phyloP scores from a whole-genome alignment of 2,329 filamentous ascomycete genomes.

The Sarocladium brachiariae region DNA sequence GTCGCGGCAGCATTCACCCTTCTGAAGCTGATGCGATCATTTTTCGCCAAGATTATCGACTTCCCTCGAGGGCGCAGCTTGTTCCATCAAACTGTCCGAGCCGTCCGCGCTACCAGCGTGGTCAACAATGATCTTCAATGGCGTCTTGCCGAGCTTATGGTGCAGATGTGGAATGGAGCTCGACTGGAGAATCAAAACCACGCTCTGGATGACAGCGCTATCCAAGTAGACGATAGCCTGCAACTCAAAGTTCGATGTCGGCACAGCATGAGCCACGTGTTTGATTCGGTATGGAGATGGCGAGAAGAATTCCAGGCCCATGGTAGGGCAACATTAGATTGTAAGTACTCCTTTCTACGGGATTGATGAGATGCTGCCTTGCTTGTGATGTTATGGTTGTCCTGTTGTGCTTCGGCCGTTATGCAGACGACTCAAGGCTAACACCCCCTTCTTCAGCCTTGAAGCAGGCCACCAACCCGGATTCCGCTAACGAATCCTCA shows the following conservation, averaged over 20 bases:
- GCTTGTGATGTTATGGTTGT: constrained; percentile 19
- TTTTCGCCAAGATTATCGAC: constrained; percentile 67
- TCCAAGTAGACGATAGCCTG: constrained; percentile 60
- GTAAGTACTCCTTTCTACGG: constrained; percentile 39
- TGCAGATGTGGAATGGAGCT: constrained; percentile 77
- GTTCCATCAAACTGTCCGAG: constrained; percentile 64
- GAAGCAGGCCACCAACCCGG: constrained; percentile 80
- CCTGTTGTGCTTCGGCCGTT: constrained; percentile 12
- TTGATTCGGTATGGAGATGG: constrained; percentile 82
- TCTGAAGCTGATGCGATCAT: constrained; percentile 71
- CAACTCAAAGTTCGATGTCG: constrained; percentile 77
- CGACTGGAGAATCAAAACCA: constrained; percentile 43
- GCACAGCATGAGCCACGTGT: constrained; percentile 80
- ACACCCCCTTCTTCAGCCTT: constrained; percentile 45
- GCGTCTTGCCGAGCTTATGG: constrained; percentile 76
- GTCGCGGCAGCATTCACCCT: constrained; percentile 74
- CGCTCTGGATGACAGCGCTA: constrained; percentile 38
- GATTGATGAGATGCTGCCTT: background rate
- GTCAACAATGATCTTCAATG: constrained; percentile 73
- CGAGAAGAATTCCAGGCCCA: constrained; percentile 69
- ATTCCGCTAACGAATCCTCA: constrained; percentile 68
- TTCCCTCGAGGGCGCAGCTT: constrained; percentile 59
- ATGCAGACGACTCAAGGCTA: constrained; percentile 19
- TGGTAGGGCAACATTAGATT: constrained; percentile 62
- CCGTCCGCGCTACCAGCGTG: constrained; percentile 66